A percentile compares a stretch with the other conserved stretches of the same genome.
Evolutionary conservation across 2,329 filamentous ascomycete species (phyloP).

Genomic region (Zymoseptoria ardabiliae): DNA sequence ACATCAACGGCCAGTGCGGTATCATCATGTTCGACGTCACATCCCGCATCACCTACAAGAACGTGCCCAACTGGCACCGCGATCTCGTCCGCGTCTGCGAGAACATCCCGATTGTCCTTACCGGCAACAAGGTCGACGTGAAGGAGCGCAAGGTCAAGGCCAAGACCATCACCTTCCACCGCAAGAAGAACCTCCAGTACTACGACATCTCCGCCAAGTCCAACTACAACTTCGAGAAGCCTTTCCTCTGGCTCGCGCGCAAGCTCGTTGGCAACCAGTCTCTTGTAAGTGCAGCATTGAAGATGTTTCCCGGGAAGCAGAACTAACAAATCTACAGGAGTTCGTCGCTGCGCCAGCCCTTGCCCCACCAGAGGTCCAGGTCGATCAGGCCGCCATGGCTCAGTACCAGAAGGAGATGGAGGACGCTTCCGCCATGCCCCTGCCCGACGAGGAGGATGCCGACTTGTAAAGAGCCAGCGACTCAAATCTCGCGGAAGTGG

Average conservation of each 20-base stretch:
- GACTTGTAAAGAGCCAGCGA: slow-evolving; percentile 39
- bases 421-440: slow-evolving; percentile 69
- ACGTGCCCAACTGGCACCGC: slow-evolving; percentile 99
- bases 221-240: slow-evolving; percentile 99
- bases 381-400: slow-evolving; percentile 74
- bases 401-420: slow-evolving; percentile 87
- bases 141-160: slow-evolving; percentile 99
- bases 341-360: slow-evolving; percentile 94
- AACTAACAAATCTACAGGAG: slow-evolving; percentile 53
- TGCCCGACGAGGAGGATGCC: slow-evolving; percentile 90
- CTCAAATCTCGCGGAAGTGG: slow-evolving; percentile 12
- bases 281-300: slow-evolving; percentile 53
- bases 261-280: slow-evolving; percentile 93
- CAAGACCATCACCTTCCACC: slow-evolving; percentile 99
- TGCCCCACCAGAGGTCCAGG: slow-evolving; percentile 82
- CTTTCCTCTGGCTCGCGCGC: slow-evolving; percentile 97
- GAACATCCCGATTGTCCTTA: slow-evolving; percentile 97
- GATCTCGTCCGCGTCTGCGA: slow-evolving; percentile 98
- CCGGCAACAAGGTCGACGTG: slow-evolving; percentile 99
- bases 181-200: slow-evolving; percentile 99
- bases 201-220: slow-evolving; percentile 99
- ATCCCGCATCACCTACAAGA: slow-evolving; percentile 99
- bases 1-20: slow-evolving; percentile 99
- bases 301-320: not conserved
- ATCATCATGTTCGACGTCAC: slow-evolving; percentile 99